Conservation (phyloP, 2,329 filamentous ascomycete genomes). For the Colletotrichum sp. region DNA sequence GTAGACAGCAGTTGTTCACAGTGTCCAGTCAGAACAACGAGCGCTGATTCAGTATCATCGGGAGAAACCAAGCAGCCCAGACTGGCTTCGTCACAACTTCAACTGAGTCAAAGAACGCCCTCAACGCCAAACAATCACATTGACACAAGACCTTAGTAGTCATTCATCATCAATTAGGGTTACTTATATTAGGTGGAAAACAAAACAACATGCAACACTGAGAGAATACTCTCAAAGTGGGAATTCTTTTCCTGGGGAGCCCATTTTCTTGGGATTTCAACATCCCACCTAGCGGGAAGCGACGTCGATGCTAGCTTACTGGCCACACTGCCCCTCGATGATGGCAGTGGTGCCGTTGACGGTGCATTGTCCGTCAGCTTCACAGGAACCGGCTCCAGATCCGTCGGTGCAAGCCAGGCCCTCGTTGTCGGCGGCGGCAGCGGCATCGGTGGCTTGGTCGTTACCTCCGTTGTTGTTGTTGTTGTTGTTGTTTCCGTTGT, state of each 20-base stretch:
- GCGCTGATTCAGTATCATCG: background rate
- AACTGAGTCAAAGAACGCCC: background rate
- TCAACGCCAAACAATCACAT: background rate
- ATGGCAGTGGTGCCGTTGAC: background rate
- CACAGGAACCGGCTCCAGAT: constrained; percentile 1
- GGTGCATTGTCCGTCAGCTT: constrained; percentile 6
- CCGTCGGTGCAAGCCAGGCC: constrained; percentile 15
- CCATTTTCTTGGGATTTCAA: background rate
- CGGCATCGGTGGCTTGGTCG: background rate
- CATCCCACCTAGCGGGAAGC: background rate
- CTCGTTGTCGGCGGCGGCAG: constrained; percentile 2
- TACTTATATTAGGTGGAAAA: background rate
- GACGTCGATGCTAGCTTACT: background rate
- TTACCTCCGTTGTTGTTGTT: background rate
- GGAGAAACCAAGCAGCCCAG: background rate
- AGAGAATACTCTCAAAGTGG: background rate
- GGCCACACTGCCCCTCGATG: constrained; percentile 8
- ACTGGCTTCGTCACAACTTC: background rate
- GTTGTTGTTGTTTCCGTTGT: background rate
- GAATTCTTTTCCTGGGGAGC: background rate
- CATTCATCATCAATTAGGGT: background rate
- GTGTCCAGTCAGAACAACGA: background rate
- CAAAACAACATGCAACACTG: background rate
- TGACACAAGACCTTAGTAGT: background rate
- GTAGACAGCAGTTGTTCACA: background rate